Evolutionary conservation across 2,329 filamentous ascomycete genomes (phyloP).

Genomic region (Botrytis elliptica): DNA sequence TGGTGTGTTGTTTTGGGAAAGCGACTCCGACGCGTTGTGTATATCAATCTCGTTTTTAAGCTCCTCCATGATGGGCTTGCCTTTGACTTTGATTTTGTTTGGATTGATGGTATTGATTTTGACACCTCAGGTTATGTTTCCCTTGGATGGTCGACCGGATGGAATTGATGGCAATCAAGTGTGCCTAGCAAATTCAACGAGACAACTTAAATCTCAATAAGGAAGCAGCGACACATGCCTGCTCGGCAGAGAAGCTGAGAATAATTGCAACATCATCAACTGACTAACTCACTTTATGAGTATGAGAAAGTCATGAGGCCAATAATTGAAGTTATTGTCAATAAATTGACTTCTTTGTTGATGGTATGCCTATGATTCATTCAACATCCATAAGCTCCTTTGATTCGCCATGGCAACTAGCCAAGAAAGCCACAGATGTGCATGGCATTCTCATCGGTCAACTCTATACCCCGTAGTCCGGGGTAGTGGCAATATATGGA

Average conservation of each 20-base stretch:
- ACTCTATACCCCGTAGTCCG: neutral
- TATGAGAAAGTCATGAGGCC: neutral
- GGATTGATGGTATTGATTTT: neutral
- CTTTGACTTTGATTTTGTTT: neutral
- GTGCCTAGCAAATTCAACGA: neutral
- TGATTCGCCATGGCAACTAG: neutral
- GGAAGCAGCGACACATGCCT: neutral
- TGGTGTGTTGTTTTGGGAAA: neutral
- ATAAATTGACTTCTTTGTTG: slow-evolving; percentile 7
- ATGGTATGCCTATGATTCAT: slow-evolving; percentile 1
- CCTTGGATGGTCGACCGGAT: neutral
- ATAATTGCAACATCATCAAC: neutral
- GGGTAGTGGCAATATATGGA: neutral
- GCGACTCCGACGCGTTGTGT: neutral
- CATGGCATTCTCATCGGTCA: neutral
- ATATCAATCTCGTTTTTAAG: neutral
- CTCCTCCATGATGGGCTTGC: neutral
- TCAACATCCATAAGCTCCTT: neutral
- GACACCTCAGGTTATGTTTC: neutral
- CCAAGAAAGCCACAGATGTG: neutral
- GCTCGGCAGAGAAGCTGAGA: neutral
- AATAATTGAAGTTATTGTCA: neutral
- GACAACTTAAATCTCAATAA: neutral
- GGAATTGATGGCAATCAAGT: neutral
- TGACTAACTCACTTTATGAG: neutral